Evolutionary conservation across 2,329 filamentous ascomycete genomes (phyloP).

Genomic region (Aspergillus pseudoglaucus): DNA sequence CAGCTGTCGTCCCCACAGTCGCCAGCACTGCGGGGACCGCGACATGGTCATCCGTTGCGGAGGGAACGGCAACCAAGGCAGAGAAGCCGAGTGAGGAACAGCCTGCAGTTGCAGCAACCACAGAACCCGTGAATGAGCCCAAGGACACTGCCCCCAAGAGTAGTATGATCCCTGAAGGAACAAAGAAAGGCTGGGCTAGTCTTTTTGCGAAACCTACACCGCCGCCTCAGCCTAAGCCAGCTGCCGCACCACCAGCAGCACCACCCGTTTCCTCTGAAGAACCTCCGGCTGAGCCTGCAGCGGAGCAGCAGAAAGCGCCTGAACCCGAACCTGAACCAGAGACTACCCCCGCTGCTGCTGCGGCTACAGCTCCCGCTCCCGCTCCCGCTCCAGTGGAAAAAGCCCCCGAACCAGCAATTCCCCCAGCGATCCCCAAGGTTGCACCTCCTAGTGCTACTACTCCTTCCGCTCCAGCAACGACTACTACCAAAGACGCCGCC

Average conservation of each 20-base stretch:
- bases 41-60: slow-evolving; percentile 15
- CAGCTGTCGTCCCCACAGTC: slow-evolving; percentile 12
- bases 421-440: slow-evolving; percentile 5
- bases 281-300: neutral
- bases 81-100: slow-evolving; percentile 16
- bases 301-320: neutral
- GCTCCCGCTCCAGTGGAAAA: slow-evolving; percentile 10
- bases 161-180: slow-evolving; percentile 31
- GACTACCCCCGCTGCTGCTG: slow-evolving; percentile 28
- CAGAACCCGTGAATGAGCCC: slow-evolving; percentile 12
- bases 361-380: slow-evolving; percentile 16
- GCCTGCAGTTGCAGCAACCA: slow-evolving; percentile 7
- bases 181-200: slow-evolving; percentile 59
- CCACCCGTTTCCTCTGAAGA: neutral
- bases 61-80: slow-evolving; percentile 18
- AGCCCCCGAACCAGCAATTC: slow-evolving; percentile 8
- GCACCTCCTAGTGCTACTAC: slow-evolving; percentile 32
- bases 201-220: slow-evolving; percentile 63
- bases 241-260: slow-evolving; percentile 20
- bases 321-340: slow-evolving; percentile 7
- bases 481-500: slow-evolving; percentile 33
- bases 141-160: slow-evolving; percentile 22
- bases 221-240: slow-evolving; percentile 43
- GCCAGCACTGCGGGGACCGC: slow-evolving; percentile 7
- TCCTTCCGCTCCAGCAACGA: slow-evolving; percentile 15